Conservation (phyloP, 495 filamentous ascomycete genomes). For the Barbatosphaeria neglecta region DNA sequence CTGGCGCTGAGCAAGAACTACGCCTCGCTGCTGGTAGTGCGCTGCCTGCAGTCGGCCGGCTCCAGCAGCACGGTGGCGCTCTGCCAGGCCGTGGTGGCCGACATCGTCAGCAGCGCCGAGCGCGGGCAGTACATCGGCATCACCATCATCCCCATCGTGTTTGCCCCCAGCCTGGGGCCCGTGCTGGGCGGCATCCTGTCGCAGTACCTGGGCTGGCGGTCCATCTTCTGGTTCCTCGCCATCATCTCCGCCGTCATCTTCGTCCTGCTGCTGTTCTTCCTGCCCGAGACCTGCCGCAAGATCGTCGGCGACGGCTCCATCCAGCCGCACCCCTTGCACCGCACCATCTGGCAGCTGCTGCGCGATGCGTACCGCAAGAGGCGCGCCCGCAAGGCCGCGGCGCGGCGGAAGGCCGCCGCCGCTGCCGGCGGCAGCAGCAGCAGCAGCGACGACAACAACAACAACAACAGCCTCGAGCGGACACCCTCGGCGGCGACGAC, state of each 20-base stretch:
- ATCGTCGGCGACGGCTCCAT: conserved; percentile 50
- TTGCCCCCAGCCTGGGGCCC: conserved; percentile 42
- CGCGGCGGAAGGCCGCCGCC: background rate
- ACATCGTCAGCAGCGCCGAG: conserved; percentile 34
- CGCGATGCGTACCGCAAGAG: background rate
- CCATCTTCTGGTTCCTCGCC: conserved; percentile 57
- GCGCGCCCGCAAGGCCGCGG: background rate
- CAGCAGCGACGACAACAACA: background rate
- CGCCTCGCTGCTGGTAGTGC: conserved; percentile 33
- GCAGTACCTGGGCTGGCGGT: conserved; percentile 51
- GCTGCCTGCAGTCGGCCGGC: conserved; percentile 38
- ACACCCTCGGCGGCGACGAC: background rate
- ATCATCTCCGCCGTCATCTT: conserved; percentile 35
- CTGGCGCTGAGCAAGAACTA: conserved; percentile 34
- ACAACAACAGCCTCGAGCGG: background rate
- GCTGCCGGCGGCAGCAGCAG: no score
- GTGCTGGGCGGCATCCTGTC: conserved; percentile 52
- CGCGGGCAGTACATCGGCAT: conserved; percentile 27
- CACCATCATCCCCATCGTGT: conserved; percentile 14
- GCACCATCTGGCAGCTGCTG: background rate
- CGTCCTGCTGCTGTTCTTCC: conserved; percentile 29
- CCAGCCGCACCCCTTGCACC: conserved; percentile 17
- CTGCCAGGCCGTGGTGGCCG: conserved; percentile 36
- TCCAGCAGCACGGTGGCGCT: conserved; percentile 32
- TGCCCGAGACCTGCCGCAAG: conserved; percentile 53